Evolutionary conservation across 257 asterid genomes (phyloP).

Genomic region (Solanum chiquidenum): DNA sequence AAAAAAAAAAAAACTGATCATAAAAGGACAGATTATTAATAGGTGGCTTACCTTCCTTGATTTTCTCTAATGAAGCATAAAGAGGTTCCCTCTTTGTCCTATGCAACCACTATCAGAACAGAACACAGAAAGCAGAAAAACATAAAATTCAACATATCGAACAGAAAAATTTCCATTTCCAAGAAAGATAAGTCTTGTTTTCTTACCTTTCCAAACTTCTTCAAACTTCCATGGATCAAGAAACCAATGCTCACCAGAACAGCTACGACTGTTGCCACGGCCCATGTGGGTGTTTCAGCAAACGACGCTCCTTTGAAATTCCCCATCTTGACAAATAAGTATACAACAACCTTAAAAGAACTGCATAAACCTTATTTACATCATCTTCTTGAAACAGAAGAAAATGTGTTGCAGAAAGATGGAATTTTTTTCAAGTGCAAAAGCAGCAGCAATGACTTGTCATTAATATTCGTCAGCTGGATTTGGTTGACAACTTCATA

Average conservation of each 20-base stretch:
- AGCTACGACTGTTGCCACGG: constrained; percentile 27
- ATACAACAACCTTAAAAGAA: neutral
- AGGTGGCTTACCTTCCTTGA: constrained; percentile 62
- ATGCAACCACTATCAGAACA: constrained; percentile 62
- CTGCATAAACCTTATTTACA: neutral
- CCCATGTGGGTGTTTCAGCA: constrained; percentile 40
- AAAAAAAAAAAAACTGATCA: neutral
- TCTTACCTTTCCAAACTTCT: constrained; percentile 19
- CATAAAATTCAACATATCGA: neutral
- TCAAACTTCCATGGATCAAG: constrained; percentile 26
- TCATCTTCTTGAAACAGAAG: neutral
- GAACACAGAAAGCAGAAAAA: neutral
- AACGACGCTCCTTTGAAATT: constrained; percentile 21
- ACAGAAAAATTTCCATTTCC: neutral
- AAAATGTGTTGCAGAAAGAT: neutral
- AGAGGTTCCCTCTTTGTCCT: constrained; percentile 76
- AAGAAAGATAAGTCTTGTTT: neutral
- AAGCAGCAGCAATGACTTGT: neutral
- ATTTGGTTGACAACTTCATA: neutral
- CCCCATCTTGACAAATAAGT: constrained; percentile 5
- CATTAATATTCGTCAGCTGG: constrained; percentile 1
- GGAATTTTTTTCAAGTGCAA: neutral
- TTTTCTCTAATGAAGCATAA: constrained; percentile 68
- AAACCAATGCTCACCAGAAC: constrained; percentile 24
- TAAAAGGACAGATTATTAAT: neutral